A percentile compares a stretch with the other conserved stretches of the same genome.
These are phyloP conservation scores for Pseudevernia furfuracea DNA, from an alignment of 495 filamentous ascomycete genomes.

Conservation along the genomic window DNA sequence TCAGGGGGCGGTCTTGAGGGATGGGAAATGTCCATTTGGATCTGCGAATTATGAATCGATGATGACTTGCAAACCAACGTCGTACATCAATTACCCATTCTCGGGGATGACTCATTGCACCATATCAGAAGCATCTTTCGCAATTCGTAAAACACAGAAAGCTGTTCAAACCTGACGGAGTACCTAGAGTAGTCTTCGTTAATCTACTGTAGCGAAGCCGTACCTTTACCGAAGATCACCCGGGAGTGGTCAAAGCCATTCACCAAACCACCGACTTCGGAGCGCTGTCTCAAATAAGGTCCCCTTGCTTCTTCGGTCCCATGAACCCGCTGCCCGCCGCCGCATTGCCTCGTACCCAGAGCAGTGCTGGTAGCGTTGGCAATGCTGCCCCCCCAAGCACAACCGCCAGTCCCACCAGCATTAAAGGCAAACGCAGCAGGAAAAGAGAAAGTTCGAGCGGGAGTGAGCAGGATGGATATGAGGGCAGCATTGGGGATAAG, in stretches of 20 bases:
- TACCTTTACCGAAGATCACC: too few species aligned
- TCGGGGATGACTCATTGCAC: too few species aligned
- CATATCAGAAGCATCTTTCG: too few species aligned
- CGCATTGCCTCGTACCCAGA: constrained; percentile 16
- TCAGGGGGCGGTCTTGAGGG: too few species aligned
- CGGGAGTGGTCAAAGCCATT: not conserved
- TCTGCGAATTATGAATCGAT: too few species aligned
- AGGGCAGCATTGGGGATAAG: constrained; percentile 49
- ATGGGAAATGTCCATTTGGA: too few species aligned
- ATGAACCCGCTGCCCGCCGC: constrained; percentile 15
- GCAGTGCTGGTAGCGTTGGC: constrained; percentile 18
- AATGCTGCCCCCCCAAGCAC: constrained; percentile 9
- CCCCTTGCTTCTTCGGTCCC: constrained; percentile 4
- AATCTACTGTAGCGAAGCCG: too few species aligned
- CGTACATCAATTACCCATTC: too few species aligned
- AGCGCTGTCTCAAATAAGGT: not conserved
- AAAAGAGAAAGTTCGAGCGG: constrained; percentile 61
- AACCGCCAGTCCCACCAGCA: constrained; percentile 16
- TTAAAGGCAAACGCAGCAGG: constrained; percentile 40
- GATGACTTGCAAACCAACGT: too few species aligned
- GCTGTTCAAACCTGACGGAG: too few species aligned
- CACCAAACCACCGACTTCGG: constrained; percentile 9
- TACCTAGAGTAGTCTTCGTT: too few species aligned
- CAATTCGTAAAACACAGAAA: too few species aligned
- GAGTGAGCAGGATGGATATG: constrained; percentile 61